These are phyloP conservation scores for Penicillium sp. DNA, from an alignment of 2,329 filamentous ascomycete genomes.

Conservation along the genomic window DNA sequence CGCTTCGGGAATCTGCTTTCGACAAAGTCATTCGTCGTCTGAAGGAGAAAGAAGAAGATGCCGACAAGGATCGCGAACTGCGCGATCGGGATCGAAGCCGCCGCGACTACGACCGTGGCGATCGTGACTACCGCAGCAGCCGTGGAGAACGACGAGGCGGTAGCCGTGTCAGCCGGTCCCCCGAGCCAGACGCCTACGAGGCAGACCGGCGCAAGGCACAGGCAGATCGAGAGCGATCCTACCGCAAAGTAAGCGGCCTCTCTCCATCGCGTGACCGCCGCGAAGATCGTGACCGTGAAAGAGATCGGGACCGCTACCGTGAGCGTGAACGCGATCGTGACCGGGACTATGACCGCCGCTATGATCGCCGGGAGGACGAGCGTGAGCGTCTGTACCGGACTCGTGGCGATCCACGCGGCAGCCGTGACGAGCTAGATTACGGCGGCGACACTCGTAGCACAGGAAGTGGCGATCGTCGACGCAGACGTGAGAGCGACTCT, in stretches of 20 bases:
- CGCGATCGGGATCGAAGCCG: constrained; percentile 46
- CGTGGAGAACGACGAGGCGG: constrained; percentile 41
- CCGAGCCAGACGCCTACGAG: constrained; percentile 92
- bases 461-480: constrained; percentile 63
- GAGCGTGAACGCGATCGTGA: constrained; percentile 42
- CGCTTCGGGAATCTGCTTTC: constrained; percentile 77
- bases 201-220: constrained; percentile 91
- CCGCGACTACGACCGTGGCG: constrained; percentile 54
- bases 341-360: constrained; percentile 40
- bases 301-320: constrained; percentile 35
- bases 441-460: constrained; percentile 63
- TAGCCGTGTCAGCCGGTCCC: constrained; percentile 72
- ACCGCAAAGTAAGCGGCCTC: constrained; percentile 72
- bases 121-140: constrained; percentile 58
- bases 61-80: constrained; percentile 59
- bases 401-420: constrained; percentile 75
- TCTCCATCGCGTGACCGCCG: constrained; percentile 47
- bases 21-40: constrained; percentile 87
- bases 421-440: constrained; percentile 86
- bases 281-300: constrained; percentile 39
- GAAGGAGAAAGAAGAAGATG: constrained; percentile 85
- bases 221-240: constrained; percentile 89
- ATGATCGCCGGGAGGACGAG: constrained; percentile 70
- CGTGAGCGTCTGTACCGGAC: constrained; percentile 80
- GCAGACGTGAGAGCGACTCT: constrained; percentile 74